Percentiles rank a stretch among this genome's conserved stretches.
These are phyloP conservation scores for Fusarium torreyae DNA, from an alignment of 2,329 filamentous ascomycete species.

Conservation along the genomic window DNA sequence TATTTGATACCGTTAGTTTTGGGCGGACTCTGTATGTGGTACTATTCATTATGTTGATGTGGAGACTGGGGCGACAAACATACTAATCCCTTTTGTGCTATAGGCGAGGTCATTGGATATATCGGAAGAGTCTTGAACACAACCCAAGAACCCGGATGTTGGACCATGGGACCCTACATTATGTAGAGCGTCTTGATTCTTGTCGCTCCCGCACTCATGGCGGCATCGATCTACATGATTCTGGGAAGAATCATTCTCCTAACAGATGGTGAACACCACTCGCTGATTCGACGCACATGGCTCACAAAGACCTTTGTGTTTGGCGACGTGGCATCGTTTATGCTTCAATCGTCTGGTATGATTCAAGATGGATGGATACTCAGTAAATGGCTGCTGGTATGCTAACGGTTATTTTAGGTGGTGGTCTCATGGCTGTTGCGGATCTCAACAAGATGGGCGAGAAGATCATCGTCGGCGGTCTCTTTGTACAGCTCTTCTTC, in stretches of 20 bases:
- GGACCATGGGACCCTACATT: conserved; percentile 56
- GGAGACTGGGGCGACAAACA: neutral
- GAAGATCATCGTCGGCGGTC: conserved; percentile 65
- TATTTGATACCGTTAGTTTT: conserved; percentile 46
- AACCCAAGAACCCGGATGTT: conserved; percentile 56
- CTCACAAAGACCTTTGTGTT: conserved; percentile 67
- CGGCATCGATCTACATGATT: conserved; percentile 65
- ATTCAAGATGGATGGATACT: neutral
- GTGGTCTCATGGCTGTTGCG: conserved; percentile 44
- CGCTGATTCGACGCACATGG: conserved; percentile 60
- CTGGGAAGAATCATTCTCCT: conserved; percentile 59
- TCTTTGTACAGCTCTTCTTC: conserved; percentile 69
- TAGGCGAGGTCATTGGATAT: conserved; percentile 57
- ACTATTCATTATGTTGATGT: neutral
- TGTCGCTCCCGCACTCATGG: conserved; percentile 61
- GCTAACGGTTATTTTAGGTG: conserved; percentile 31
- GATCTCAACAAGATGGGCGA: conserved; percentile 55
- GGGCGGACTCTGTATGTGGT: conserved; percentile 43
- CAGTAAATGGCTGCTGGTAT: neutral
- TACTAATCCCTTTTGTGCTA: neutral
- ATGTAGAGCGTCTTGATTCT: conserved; percentile 58
- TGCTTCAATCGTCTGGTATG: conserved; percentile 48
- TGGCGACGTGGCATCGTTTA: conserved; percentile 65
- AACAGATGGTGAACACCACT: conserved; percentile 56
- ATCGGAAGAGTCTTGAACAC: conserved; percentile 63